phyloP scores from a whole-genome alignment of 441 rosid genomes.

The Erodium trifolium region DNA sequence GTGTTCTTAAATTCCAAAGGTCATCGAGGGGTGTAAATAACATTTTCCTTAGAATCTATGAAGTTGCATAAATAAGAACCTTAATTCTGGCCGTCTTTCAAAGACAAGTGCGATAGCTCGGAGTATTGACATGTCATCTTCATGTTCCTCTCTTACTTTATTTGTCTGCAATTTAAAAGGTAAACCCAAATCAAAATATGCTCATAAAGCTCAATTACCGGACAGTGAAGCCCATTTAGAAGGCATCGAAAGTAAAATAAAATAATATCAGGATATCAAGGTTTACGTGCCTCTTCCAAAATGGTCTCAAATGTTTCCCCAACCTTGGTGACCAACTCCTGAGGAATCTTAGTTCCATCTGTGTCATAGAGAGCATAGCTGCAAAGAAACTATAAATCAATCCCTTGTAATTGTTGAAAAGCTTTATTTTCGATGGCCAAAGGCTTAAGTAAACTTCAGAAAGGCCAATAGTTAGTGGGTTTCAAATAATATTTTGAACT shows the following conservation, averaged over 20 bases:
- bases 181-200: conserved; percentile 13
- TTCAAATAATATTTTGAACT: neutral
- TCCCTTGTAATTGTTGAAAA: too few relatives aligned
- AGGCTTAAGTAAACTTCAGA: too few relatives aligned
- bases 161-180: conserved; percentile 47
- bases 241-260: neutral
- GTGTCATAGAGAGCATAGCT: conserved; percentile 55
- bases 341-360: too few relatives aligned
- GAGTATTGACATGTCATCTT: conserved; percentile 71
- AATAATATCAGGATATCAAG: neutral
- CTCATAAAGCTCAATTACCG: neutral
- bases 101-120: conserved; percentile 63
- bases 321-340: neutral
- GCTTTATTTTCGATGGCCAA: too few relatives aligned
- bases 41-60: too few relatives aligned
- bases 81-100: conserved; percentile 69
- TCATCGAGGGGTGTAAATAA: too few relatives aligned
- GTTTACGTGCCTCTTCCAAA: conserved; percentile 55
- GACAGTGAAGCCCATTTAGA: neutral
- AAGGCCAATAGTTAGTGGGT: too few relatives aligned
- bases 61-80: conserved; percentile 33
- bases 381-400: conserved; percentile 18
- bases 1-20: too few relatives aligned
- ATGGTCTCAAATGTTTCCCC: conserved; percentile 74
- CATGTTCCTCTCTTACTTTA: conserved; percentile 55